A percentile compares a stretch with the other conserved stretches of the same genome.
phyloP scores from a whole-genome alignment of 73 alveolate species.

The Stentor roeselii region DNA sequence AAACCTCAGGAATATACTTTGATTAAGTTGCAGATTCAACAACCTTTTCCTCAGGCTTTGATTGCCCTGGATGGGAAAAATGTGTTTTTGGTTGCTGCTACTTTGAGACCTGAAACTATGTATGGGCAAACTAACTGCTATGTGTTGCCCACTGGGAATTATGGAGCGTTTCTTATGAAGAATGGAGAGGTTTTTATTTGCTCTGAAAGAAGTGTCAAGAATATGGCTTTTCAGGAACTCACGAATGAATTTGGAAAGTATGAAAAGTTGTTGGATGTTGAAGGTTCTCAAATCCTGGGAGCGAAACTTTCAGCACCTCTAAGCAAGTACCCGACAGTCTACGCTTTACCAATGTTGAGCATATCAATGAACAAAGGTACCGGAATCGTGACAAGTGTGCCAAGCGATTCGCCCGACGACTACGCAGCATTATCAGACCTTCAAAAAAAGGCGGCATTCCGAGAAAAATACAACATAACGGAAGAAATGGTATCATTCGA shows the following conservation, averaged over 20 bases:
- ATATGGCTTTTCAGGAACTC: constrained; percentile 92
- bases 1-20: constrained; percentile 96
- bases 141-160: constrained; percentile 93
- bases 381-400: constrained; percentile 97
- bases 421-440: constrained; percentile 89
- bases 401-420: constrained; percentile 98
- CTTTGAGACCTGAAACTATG: constrained; percentile 99
- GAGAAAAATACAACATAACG: constrained; percentile 81
- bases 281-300: constrained; percentile 90
- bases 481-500: constrained; percentile 89
- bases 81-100: constrained; percentile 94
- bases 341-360: constrained; percentile 94
- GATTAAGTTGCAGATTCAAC: constrained; percentile 75
- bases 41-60: constrained; percentile 47
- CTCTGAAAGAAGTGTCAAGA: constrained; percentile 79
- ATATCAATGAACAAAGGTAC: constrained; percentile 97
- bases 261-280: constrained; percentile 48
- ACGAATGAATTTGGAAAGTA: constrained; percentile 62
- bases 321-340: constrained; percentile 72
- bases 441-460: constrained; percentile 73
- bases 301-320: constrained; percentile 88
- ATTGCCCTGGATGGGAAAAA: constrained; percentile 62
- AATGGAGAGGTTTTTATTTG: constrained; percentile 83
- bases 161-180: constrained; percentile 88
- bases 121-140: constrained; percentile 96